Conservation (phyloP, 352 stramenopile genomes). For the Phytophthora rubi region DNA sequence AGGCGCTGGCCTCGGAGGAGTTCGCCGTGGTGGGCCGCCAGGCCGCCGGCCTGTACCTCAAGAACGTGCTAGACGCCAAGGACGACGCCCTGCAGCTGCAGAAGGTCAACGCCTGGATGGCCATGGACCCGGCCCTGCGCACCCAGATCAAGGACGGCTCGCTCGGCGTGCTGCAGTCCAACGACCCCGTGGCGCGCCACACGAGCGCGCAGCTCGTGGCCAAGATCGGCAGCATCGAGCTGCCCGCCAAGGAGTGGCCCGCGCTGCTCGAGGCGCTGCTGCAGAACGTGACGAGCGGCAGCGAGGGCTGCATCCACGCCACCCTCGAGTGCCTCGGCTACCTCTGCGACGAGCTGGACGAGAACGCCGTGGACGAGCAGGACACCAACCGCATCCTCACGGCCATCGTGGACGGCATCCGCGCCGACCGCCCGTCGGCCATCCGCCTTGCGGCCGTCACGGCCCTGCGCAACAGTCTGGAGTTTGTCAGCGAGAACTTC, state of each 20-base stretch:
- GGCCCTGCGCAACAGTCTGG: conserved; percentile 94
- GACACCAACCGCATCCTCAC: conserved; percentile 97
- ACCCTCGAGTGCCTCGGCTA: conserved; percentile 89
- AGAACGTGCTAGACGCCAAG: conserved; percentile 89
- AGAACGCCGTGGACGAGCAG: conserved; percentile 73
- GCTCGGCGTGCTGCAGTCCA: conserved; percentile 67
- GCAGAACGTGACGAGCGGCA: conserved; percentile 90
- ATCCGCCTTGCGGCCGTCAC: conserved; percentile 93
- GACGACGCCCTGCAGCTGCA: conserved; percentile 82
- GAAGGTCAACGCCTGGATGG: conserved; percentile 82
- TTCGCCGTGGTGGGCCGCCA: conserved; percentile 81
- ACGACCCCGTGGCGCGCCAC: conserved; percentile 71
- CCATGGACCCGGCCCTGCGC: conserved; percentile 71
- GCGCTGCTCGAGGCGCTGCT: conserved; percentile 92
- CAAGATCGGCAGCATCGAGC: conserved; percentile 94
- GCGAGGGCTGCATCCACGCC: conserved; percentile 92
- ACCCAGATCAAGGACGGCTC: conserved; percentile 82
- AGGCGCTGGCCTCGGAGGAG: conserved; percentile 77
- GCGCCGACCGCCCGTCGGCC: conserved; percentile 77
- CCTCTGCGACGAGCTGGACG: conserved; percentile 83
- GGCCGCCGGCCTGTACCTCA: conserved; percentile 83
- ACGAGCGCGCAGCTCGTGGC: conserved; percentile 93
- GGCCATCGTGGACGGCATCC: conserved; percentile 97
- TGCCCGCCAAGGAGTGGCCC: conserved; percentile 95
- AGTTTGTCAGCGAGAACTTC: conserved; percentile 97